Percentiles rank a stretch among this genome's conserved stretches.
Conservation (phyloP, 257 asterid genomes). For the Penstemon newberryi region DNA sequence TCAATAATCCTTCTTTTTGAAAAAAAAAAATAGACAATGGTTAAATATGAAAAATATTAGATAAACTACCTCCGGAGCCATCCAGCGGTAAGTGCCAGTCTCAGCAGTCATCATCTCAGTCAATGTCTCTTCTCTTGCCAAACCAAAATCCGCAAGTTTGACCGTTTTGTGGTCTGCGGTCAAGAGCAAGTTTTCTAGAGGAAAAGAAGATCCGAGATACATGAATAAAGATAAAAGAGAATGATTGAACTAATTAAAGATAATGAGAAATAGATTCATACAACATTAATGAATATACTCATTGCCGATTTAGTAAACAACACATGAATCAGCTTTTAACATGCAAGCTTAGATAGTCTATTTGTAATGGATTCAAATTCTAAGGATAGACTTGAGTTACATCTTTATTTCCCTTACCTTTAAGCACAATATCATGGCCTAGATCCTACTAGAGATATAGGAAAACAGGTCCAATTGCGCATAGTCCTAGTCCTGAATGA, state of each 20-base stretch:
- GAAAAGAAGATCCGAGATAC: constrained; percentile 17
- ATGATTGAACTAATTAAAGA: not conserved
- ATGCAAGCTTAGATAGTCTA: not conserved
- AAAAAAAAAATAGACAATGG: not conserved
- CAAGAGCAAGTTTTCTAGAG: constrained; percentile 85
- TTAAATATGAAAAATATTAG: not conserved
- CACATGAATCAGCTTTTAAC: not conserved
- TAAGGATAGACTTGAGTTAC: not conserved
- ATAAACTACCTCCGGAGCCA: constrained; percentile 88
- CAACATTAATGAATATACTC: not conserved
- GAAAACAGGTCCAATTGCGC: too few species aligned
- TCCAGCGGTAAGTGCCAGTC: constrained; percentile 99
- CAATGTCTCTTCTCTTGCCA: constrained; percentile 97
- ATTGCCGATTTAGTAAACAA: not conserved
- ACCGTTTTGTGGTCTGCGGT: constrained; percentile 77
- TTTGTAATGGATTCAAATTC: constrained; percentile 12
- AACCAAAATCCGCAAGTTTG: constrained; percentile 92
- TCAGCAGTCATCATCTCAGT: constrained; percentile 99
- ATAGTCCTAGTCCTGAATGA: too few species aligned
- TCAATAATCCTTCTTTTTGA: not conserved
- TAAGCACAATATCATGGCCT: not conserved
- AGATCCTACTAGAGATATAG: too few species aligned
- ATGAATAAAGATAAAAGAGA: constrained; percentile 1
- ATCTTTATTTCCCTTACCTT: not conserved
- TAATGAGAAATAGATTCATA: not conserved